Conservation (phyloP, 1,284 basidiomycete genomes). For the Polyporus tsugae region DNA sequence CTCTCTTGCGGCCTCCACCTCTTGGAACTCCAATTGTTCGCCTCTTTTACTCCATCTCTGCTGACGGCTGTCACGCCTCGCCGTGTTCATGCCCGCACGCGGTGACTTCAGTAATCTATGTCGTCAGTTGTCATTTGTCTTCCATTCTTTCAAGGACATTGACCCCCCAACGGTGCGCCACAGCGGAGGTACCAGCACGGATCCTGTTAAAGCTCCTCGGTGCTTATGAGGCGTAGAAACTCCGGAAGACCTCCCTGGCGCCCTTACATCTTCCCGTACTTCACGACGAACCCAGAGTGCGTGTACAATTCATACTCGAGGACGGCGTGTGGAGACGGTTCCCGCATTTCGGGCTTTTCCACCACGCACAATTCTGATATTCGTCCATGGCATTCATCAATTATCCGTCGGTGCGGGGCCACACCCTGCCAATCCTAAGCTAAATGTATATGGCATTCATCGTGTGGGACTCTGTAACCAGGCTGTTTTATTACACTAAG, state of each 20-base stretch:
- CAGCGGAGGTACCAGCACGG: not conserved
- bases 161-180: not conserved
- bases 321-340: not conserved
- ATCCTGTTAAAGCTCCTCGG: not conserved
- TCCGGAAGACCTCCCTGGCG: not conserved
- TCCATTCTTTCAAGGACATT: not conserved
- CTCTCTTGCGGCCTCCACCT: not conserved
- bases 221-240: not conserved
- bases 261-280: not conserved
- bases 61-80: not conserved
- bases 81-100: not conserved
- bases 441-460: not conserved
- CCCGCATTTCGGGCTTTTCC: not conserved
- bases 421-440: not conserved
- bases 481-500: too few relatives aligned
- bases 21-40: not conserved
- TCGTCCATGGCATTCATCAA: not conserved
- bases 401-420: not conserved
- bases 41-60: not conserved
- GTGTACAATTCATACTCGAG: not conserved
- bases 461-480: not conserved
- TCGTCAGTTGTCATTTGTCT: not conserved
- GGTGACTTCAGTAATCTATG: not conserved
- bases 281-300: not conserved
- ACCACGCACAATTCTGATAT: too few relatives aligned